Base-by-base conservation (phyloP, 441 rosid genomes). In the Sinapis alba region DNA sequence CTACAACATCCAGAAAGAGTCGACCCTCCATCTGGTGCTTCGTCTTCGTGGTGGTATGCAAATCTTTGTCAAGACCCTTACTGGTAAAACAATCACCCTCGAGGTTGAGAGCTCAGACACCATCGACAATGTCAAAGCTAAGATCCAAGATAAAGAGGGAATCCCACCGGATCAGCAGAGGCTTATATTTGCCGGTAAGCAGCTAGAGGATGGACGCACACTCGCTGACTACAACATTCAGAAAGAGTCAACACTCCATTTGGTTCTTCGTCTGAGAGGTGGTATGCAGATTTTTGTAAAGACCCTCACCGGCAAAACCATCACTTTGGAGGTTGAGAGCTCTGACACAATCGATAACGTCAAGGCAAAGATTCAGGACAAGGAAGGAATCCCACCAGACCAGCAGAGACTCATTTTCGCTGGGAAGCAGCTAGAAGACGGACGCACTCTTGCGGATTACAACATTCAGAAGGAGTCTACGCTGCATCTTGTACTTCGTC, bases 21-120 rank as follows among this genome's bases (percentile, higher is more conserved):
- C 56, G 0, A 50, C 56, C 2, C 56, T 50, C 23, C 56, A 50
- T 1, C 12, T 50, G 0, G 56, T 50, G 0, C 56, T 50, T 2
- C 10, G 56, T 8, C 68, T 83, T 0, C 56, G 86, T 0, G 86
- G 86, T 53, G 86, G 85, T 21, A 83, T 83, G 84, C 86, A 83
- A 5, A 83, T 83, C 62, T 83, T 83, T 64, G 84, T 83, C 0
- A 81, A 81, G 72, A 81, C 86, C 11, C 24, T 83, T 0, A 80
- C 83, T 0, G 85, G 85, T 0, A 83, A 83, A 21, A 83, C 83
- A 1, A 83, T 83, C 1, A 83, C 85, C 0, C 7, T 82, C 0
- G 84, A 82, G 71, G 84, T 82, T 0, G 84, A 82, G 66, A 82
- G 84, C 36, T 79, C 84, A 0, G 84, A 79, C 50, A 81, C 84